Percentiles rank a stretch among this genome's conserved stretches.
phyloP scores from a whole-genome alignment of 345 rosid genomes.

The Ricinus communis region DNA sequence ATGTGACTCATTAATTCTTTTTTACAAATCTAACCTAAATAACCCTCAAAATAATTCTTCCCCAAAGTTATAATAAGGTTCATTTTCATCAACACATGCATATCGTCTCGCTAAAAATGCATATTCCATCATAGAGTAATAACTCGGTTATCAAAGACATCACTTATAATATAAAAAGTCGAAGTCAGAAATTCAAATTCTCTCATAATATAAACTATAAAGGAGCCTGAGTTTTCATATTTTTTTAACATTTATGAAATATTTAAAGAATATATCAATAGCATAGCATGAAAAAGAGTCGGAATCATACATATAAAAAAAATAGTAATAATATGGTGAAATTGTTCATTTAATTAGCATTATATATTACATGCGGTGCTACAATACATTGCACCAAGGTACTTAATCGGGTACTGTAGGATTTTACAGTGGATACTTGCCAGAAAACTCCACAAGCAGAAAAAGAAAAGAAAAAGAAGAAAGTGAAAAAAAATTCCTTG shows the following conservation, averaged over 20 bases:
- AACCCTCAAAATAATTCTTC: conserved; percentile 2
- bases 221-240: no score
- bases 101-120: no score
- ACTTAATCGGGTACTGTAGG: conserved; percentile 15
- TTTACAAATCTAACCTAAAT: conserved; percentile 2
- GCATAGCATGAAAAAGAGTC: no score
- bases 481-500: conserved; percentile 14
- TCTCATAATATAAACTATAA: no score
- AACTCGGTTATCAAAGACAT: no score
- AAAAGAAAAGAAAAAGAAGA: conserved; percentile 15
- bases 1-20: conserved; percentile 30
- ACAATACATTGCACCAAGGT: conserved; percentile 35
- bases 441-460: conserved; percentile 27
- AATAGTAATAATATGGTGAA: not conserved
- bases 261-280: not conserved
- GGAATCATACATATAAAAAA: no score
- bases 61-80: no score
- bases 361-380: conserved; percentile 42
- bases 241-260: not conserved
- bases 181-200: no score
- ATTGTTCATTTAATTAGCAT: conserved; percentile 31
- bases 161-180: no score
- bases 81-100: no score
- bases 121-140: no score
- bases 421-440: conserved; percentile 36